Percentiles rank a stretch among this genome's conserved stretches.
Conservation (phyloP, 139 green algal genomes). For the Ettlia oleoabundans region DNA sequence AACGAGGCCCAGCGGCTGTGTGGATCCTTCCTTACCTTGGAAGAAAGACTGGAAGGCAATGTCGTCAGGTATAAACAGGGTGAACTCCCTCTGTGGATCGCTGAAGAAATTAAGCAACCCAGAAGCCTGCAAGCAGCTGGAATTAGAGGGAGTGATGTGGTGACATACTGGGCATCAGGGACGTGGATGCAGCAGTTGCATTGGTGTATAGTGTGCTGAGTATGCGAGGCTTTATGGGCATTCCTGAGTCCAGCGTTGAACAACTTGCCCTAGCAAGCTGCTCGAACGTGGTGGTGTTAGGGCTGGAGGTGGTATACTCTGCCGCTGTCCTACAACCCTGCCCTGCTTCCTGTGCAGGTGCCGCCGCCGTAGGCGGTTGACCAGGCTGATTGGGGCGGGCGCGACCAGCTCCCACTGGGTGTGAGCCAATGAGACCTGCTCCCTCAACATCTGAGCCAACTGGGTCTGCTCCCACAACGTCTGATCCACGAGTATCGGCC, state of each 20-base stretch:
- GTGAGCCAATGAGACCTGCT: background rate
- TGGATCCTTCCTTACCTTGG: background rate
- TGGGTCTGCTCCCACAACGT: background rate
- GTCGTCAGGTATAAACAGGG: constrained; percentile 9
- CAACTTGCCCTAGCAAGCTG: background rate
- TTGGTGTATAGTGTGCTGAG: too few relatives aligned
- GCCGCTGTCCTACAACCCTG: background rate
- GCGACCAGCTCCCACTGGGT: background rate
- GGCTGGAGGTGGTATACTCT: background rate
- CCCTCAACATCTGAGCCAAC: background rate
- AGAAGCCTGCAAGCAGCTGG: background rate
- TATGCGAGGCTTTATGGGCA: background rate
- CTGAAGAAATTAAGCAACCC: background rate
- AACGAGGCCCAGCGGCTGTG: background rate
- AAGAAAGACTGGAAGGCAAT: constrained; percentile 1
- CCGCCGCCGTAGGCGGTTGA: too few relatives aligned
- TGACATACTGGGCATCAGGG: too few relatives aligned
- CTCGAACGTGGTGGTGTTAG: constrained; percentile 4
- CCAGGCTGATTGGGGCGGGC: too few relatives aligned
- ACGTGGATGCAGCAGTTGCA: background rate
- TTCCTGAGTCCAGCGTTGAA: background rate
- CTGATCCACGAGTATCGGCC: too few relatives aligned
- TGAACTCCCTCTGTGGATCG: background rate
- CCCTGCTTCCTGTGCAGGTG: background rate
- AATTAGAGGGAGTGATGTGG: background rate